Conservation (phyloP, 352 stramenopile species). For the Pythium rishiriense region DNA sequence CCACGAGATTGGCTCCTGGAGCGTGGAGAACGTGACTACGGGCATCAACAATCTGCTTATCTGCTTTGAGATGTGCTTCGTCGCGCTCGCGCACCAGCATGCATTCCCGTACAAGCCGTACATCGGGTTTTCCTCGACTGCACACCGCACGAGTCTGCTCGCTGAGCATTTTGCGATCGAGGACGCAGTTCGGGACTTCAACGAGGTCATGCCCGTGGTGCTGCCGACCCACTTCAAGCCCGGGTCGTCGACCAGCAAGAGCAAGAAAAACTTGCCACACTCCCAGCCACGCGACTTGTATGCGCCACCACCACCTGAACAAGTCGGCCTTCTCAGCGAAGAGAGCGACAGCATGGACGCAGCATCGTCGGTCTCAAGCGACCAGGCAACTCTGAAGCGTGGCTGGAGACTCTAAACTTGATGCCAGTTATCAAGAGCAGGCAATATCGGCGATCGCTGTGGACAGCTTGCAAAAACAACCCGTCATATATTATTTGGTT, state of each 20-base stretch:
- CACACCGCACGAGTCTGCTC: constrained; percentile 75
- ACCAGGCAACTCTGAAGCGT: constrained; percentile 33
- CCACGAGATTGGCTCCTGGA: constrained; percentile 91
- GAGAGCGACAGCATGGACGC: constrained; percentile 25
- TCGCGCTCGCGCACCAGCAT: constrained; percentile 95
- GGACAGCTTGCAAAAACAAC: not conserved
- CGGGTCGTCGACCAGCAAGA: constrained; percentile 55
- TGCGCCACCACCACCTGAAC: constrained; percentile 32
- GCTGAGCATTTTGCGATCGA: constrained; percentile 92
- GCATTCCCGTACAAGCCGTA: constrained; percentile 94
- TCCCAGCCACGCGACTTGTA: constrained; percentile 42
- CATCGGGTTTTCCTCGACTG: constrained; percentile 37
- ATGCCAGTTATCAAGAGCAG: not conserved
- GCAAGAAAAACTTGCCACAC: constrained; percentile 42
- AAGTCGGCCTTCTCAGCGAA: constrained; percentile 47
- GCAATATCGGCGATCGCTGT: not conserved
- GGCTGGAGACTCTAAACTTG: constrained; percentile 55
- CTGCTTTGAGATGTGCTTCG: constrained; percentile 99
- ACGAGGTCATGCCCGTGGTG: constrained; percentile 88
- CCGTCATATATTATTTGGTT: not conserved
- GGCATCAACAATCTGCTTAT: constrained; percentile 98
- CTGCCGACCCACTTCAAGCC: constrained; percentile 81
- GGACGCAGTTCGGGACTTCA: constrained; percentile 94
- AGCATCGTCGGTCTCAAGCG: constrained; percentile 11
- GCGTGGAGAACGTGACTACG: constrained; percentile 94